Evolutionary conservation across 2,329 filamentous ascomycete species (phyloP).

Genomic region (Dendrostoma leiphaemia): DNA sequence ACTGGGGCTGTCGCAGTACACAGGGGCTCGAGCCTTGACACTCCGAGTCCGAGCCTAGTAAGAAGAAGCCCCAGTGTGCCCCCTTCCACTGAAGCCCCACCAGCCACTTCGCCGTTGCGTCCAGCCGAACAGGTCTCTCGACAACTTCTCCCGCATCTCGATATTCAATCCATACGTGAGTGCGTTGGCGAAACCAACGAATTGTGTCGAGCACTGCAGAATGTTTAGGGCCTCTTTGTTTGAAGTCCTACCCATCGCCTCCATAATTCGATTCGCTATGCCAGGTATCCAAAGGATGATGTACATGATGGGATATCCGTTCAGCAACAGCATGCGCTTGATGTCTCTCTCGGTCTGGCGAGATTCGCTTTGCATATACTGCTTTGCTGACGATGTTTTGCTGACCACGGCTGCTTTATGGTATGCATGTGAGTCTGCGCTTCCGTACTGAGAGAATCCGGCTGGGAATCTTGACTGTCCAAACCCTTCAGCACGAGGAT

Average conservation of each 20-base stretch:
- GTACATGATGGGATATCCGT: constrained; percentile 6
- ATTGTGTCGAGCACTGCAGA: constrained; percentile 34
- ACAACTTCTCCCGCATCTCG: not conserved
- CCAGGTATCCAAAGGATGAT: constrained; percentile 10
- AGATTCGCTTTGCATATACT: not conserved
- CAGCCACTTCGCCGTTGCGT: too few species aligned
- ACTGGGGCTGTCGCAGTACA: too few species aligned
- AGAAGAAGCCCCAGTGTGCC: too few species aligned
- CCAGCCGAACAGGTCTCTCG: too few species aligned
- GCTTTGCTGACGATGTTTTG: not conserved
- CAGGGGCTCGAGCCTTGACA: too few species aligned
- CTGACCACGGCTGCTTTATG: not conserved
- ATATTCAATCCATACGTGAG: constrained; percentile 33
- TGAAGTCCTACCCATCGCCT: constrained; percentile 20
- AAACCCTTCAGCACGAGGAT: too few species aligned
- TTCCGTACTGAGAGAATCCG: too few species aligned
- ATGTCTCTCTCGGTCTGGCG: constrained; percentile 10
- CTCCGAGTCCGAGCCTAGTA: too few species aligned
- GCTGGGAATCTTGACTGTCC: too few species aligned
- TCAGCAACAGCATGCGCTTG: constrained; percentile 8
- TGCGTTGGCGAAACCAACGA: constrained; percentile 35
- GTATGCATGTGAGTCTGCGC: too few species aligned
- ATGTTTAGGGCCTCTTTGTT: constrained; percentile 9
- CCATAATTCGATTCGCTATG: constrained; percentile 3
- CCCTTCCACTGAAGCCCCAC: too few species aligned